Conservation (phyloP, 495 filamentous ascomycete species). For the Astrocystis sublimbata region DNA sequence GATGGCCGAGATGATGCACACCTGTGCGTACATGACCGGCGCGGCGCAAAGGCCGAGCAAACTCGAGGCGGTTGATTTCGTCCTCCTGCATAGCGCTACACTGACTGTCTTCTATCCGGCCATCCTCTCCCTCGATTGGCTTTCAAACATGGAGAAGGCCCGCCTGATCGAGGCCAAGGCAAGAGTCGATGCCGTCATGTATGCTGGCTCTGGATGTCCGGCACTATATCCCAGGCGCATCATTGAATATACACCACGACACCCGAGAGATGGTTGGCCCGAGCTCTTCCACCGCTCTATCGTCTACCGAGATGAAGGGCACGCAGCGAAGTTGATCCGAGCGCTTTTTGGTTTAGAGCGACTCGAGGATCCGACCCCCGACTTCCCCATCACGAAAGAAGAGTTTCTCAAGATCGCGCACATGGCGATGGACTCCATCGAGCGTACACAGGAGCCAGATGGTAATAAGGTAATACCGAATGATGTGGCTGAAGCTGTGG, state of each 20-base stretch:
- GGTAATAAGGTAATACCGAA: not conserved
- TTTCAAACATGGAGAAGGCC: not conserved
- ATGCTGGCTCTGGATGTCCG: not conserved
- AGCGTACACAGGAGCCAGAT: not conserved
- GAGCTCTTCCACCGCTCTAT: constrained; percentile 9
- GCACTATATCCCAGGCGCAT: not conserved
- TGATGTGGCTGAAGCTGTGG: not conserved
- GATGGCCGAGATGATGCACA: not conserved
- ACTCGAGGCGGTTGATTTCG: not conserved
- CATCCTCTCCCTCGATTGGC: not conserved
- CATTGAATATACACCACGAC: constrained; percentile 3
- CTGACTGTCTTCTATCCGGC: not conserved
- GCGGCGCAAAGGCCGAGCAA: not conserved
- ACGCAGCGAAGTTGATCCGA: constrained; percentile 10
- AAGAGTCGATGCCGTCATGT: not conserved
- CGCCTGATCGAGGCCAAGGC: not conserved
- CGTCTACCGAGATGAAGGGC: constrained; percentile 16
- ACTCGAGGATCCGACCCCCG: not conserved
- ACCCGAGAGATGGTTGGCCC: constrained; percentile 13
- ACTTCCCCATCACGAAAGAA: constrained; percentile 7
- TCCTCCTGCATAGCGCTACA: not conserved
- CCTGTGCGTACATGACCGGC: not conserved
- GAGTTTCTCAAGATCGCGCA: constrained; percentile 18
- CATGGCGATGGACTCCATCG: constrained; percentile 17
- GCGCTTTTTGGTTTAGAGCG: not conserved